Evolutionary conservation across 176 grass and related monocot genomes (phyloP).

Genomic region (Echinochloa phyllopogon): DNA sequence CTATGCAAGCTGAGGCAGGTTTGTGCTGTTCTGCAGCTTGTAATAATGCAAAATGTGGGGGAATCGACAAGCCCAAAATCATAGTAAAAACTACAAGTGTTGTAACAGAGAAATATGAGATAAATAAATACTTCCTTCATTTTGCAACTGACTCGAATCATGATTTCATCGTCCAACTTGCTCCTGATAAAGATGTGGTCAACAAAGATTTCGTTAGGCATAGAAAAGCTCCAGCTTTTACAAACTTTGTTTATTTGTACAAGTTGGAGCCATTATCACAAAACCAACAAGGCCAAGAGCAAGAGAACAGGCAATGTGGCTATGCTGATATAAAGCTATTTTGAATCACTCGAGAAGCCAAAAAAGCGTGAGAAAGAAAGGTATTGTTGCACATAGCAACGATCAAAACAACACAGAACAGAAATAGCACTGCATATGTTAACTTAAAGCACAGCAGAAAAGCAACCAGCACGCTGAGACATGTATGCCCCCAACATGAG

Average conservation of each 20-base stretch:
- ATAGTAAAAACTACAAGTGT: not conserved
- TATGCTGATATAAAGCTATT: not conserved
- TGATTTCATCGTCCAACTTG: not conserved
- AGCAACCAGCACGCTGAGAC: not conserved
- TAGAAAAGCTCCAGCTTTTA: not conserved
- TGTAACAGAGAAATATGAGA: not conserved
- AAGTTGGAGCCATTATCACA: not conserved
- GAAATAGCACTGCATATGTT: not conserved
- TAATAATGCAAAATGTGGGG: slow-evolving; percentile 15
- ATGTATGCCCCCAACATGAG: not conserved
- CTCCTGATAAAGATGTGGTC: not conserved
- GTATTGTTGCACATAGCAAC: not conserved
- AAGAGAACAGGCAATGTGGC: not conserved
- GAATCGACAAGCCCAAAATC: not conserved
- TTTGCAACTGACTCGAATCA: not conserved
- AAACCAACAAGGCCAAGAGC: not conserved
- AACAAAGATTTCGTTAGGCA: not conserved
- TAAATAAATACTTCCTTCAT: not conserved
- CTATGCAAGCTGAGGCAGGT: not conserved
- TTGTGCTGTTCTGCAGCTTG: slow-evolving; percentile 19
- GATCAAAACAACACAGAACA: not conserved
- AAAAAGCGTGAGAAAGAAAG: not conserved
- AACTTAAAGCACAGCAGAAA: not conserved
- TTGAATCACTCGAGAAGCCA: not conserved
- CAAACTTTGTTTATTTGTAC: not conserved